These are phyloP conservation scores for Ophiosphaerella korrae DNA, from an alignment of 2,329 filamentous ascomycete species.

Conservation along the genomic window DNA sequence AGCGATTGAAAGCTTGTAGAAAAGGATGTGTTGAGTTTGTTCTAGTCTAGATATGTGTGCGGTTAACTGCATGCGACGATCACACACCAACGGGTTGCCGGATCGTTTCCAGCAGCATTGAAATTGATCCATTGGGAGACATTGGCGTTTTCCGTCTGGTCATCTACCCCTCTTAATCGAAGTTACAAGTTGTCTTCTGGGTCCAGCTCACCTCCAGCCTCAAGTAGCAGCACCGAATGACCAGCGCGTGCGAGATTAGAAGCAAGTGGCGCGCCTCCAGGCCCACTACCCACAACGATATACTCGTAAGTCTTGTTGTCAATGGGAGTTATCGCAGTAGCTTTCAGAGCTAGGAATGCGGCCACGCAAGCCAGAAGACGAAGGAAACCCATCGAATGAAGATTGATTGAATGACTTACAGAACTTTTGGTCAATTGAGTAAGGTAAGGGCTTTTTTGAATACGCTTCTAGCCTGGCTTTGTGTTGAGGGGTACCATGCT, in stretches of 20 bases:
- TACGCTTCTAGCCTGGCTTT: neutral
- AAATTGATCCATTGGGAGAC: conserved; percentile 57
- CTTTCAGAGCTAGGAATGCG: conserved; percentile 6
- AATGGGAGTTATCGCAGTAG: conserved; percentile 9
- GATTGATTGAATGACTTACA: conserved; percentile 3
- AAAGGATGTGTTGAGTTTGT: too few relatives aligned
- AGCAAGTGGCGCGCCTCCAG: conserved; percentile 21
- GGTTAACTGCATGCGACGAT: neutral
- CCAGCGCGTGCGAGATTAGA: conserved; percentile 50
- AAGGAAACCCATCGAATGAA: conserved; percentile 19
- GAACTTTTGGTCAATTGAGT: neutral
- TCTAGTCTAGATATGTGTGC: too few relatives aligned
- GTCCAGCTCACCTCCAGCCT: conserved; percentile 46
- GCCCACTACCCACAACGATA: conserved; percentile 57
- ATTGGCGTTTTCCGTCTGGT: conserved; percentile 56
- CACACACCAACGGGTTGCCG: conserved; percentile 53
- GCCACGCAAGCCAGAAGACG: conserved; percentile 9
- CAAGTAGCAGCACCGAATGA: conserved; percentile 62
- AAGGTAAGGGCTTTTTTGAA: neutral
- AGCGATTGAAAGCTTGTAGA: too few relatives aligned
- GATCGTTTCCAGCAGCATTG: conserved; percentile 60
- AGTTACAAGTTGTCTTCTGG: neutral
- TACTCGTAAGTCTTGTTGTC: conserved; percentile 58
- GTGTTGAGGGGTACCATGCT: neutral
- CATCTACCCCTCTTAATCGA: conserved; percentile 42